A percentile compares a stretch with the other conserved stretches of the same genome.
phyloP scores from a whole-genome alignment of 768 basidiomycete species.

The Podaxis sp. region DNA sequence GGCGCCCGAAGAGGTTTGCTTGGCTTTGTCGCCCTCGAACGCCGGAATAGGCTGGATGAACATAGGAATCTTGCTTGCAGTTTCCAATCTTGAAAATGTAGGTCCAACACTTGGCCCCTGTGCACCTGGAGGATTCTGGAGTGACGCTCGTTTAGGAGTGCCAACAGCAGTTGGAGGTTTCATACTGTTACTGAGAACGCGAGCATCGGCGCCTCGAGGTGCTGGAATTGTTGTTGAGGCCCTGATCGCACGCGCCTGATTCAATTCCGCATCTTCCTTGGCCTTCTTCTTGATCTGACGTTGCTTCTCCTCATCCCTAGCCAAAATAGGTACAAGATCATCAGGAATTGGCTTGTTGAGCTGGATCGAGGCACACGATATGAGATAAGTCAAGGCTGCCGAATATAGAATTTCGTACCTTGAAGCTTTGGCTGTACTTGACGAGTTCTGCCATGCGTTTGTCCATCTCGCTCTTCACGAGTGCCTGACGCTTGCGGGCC shows the following conservation, averaged over 20 bases:
- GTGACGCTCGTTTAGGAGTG: constrained; percentile 19
- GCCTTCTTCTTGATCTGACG: constrained; percentile 80
- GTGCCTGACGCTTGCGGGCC: constrained; percentile 85
- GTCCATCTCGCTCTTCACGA: constrained; percentile 73
- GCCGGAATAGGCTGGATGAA: constrained; percentile 89
- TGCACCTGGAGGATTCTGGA: neutral
- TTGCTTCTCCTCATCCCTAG: constrained; percentile 93
- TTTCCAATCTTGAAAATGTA: constrained; percentile 19
- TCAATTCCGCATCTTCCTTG: constrained; percentile 61
- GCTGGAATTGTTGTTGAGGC: constrained; percentile 51
- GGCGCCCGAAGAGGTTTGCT: constrained; percentile 17
- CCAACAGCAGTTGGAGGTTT: constrained; percentile 32
- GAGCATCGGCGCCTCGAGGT: constrained; percentile 41
- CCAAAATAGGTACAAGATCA: constrained; percentile 87
- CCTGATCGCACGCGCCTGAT: constrained; percentile 70
- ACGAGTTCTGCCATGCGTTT: constrained; percentile 90
- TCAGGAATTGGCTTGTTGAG: constrained; percentile 91
- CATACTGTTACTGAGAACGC: constrained; percentile 18
- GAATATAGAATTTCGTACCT: constrained; percentile 50
- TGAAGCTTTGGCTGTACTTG: constrained; percentile 92
- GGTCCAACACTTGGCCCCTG: constrained; percentile 27
- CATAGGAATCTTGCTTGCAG: constrained; percentile 62
- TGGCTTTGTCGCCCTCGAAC: constrained; percentile 67
- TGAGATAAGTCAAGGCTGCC: neutral
- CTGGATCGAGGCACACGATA: constrained; percentile 36